These are phyloP conservation scores for Xylaria sp. DNA, from an alignment of 2,329 filamentous ascomycete species.

Conservation along the genomic window DNA sequence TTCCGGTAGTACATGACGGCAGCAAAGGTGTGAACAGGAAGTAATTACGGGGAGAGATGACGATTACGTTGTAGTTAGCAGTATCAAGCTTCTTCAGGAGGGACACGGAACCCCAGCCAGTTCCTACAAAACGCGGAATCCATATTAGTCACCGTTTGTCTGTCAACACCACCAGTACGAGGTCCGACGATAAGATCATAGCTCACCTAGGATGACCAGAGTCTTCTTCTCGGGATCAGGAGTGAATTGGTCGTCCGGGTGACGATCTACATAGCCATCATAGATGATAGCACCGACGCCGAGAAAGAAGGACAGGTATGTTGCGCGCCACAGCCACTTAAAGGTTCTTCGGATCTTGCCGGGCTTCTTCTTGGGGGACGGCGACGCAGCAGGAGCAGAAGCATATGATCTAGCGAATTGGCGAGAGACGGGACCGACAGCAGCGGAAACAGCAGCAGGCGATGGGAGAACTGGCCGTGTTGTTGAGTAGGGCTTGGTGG, in stretches of 20 bases:
- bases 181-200: constrained; percentile 26
- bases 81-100: constrained; percentile 98
- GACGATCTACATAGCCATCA: constrained; percentile 79
- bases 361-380: constrained; percentile 55
- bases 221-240: constrained; percentile 95
- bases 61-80: constrained; percentile 98
- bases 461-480: constrained; percentile 38
- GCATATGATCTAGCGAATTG: constrained; percentile 56
- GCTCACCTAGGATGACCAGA: constrained; percentile 86
- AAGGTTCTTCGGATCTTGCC: constrained; percentile 71
- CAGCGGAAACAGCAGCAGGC: constrained; percentile 44
- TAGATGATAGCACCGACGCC: constrained; percentile 76
- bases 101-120: constrained; percentile 94
- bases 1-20: constrained; percentile 95
- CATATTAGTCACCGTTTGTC: constrained; percentile 19
- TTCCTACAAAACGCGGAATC: constrained; percentile 62
- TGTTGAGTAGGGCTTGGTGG: constrained; percentile 38
- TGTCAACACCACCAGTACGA: constrained; percentile 18
- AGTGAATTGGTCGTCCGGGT: constrained; percentile 78
- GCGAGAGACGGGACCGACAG: constrained; percentile 45
- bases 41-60: constrained; percentile 98
- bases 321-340: constrained; percentile 82
- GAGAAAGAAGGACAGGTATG: constrained; percentile 75
- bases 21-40: constrained; percentile 99
- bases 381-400: constrained; percentile 50